Conservation (phyloP, 2,329 filamentous ascomycete genomes). For the Grosmannia clavigera region DNA sequence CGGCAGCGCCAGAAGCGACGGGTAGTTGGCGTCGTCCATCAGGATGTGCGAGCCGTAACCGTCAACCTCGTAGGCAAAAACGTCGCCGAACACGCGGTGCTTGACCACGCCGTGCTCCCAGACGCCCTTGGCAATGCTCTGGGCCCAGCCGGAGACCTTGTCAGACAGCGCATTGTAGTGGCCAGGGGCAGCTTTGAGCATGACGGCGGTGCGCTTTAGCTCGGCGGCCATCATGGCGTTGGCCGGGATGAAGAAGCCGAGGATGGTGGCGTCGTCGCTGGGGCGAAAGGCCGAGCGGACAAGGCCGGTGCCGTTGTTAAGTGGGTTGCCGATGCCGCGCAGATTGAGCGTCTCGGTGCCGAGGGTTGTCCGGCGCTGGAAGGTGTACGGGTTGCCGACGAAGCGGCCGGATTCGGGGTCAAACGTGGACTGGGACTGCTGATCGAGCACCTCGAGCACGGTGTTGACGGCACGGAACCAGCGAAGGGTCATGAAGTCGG, state of each 20-base stretch:
- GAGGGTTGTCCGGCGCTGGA: conserved; percentile 64
- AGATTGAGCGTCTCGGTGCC: conserved; percentile 87
- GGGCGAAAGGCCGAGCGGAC: conserved; percentile 87
- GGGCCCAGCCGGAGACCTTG: conserved; percentile 44
- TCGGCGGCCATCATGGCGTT: conserved; percentile 96
- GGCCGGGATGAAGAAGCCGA: conserved; percentile 88
- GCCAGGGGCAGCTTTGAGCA: conserved; percentile 40
- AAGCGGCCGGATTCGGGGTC: conserved; percentile 52
- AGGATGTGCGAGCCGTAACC: conserved; percentile 71
- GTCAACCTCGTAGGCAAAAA: conserved; percentile 82
- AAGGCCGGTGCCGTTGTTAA: conserved; percentile 73
- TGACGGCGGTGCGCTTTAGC: conserved; percentile 57
- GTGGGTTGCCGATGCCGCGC: conserved; percentile 75
- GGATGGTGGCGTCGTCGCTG: conserved; percentile 86
- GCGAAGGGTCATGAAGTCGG: conserved; percentile 62
- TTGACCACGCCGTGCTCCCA: conserved; percentile 73
- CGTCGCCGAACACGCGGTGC: conserved; percentile 61
- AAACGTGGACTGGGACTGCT: conserved; percentile 76
- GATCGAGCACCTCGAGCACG: conserved; percentile 58
- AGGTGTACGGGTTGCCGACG: conserved; percentile 69
- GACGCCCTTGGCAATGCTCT: conserved; percentile 60
- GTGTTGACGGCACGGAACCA: conserved; percentile 72
- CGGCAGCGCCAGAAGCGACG: conserved; percentile 66
- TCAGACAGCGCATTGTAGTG: conserved; percentile 37
- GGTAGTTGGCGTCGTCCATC: conserved; percentile 86